phyloP scores from a whole-genome alignment of 805 yeast genomes.

The Candida multigemmis region DNA sequence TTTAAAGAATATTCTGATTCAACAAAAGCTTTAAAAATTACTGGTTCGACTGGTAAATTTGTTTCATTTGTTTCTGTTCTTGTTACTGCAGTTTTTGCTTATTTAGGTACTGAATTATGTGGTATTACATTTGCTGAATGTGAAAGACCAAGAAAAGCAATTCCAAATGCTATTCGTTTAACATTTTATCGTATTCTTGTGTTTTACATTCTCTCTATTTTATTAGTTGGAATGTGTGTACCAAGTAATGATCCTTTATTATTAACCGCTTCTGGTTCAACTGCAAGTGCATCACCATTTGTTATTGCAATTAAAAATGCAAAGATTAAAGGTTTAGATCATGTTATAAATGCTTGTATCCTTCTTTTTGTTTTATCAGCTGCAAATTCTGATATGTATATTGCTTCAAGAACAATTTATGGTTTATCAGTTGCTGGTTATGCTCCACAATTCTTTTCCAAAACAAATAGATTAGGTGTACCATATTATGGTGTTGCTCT shows the following conservation, averaged over 20 bases:
- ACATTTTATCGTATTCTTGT: constrained; percentile 61
- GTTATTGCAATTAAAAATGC: constrained; percentile 73
- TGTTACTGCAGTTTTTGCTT: constrained; percentile 62
- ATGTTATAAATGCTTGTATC: constrained; percentile 70
- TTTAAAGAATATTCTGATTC: constrained; percentile 39
- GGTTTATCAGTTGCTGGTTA: constrained; percentile 65
- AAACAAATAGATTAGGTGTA: constrained; percentile 60
- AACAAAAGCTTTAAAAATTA: constrained; percentile 22
- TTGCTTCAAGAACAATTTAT: constrained; percentile 67
- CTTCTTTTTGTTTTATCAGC: constrained; percentile 74
- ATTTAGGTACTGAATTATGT: constrained; percentile 59
- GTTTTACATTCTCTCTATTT: constrained; percentile 53
- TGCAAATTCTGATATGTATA: constrained; percentile 70
- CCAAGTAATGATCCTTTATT: constrained; percentile 47
- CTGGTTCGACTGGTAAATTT: constrained; percentile 44
- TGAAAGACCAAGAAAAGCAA: constrained; percentile 51
- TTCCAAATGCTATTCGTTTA: constrained; percentile 64
- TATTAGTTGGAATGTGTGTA: constrained; percentile 62
- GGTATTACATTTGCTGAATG: constrained; percentile 73
- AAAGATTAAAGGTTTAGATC: constrained; percentile 56
- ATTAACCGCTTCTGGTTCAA: constrained; percentile 40
- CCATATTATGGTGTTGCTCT: constrained; percentile 53
- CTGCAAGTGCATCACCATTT: constrained; percentile 76
- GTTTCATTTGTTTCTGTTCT: constrained; percentile 54
- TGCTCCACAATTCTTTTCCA: constrained; percentile 62